Evolutionary conservation across 257 asterid species (phyloP).

Genomic region (Coffea canephora): DNA sequence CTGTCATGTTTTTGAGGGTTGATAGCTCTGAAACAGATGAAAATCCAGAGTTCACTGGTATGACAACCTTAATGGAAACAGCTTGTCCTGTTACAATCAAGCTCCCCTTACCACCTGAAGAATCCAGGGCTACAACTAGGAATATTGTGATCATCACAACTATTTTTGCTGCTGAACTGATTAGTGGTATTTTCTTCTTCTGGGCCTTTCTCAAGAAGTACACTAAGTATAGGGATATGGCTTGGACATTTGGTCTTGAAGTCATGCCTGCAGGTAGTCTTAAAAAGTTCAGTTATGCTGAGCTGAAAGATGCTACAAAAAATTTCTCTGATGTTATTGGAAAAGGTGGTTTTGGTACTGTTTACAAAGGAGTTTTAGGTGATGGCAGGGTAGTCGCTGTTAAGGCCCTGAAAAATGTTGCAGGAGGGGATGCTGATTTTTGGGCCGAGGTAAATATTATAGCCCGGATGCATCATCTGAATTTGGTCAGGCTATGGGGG

Average conservation of each 20-base stretch:
- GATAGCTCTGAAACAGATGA: slow-evolving; percentile 46
- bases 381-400: slow-evolving; percentile 81
- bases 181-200: slow-evolving; percentile 68
- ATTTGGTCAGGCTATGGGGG: slow-evolving; percentile 83
- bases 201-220: slow-evolving; percentile 79
- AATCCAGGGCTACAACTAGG: slow-evolving; percentile 53
- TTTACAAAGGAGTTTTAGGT: slow-evolving; percentile 63
- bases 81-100: slow-evolving; percentile 64
- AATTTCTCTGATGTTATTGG: slow-evolving; percentile 61
- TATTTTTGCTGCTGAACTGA: slow-evolving; percentile 69
- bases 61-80: slow-evolving; percentile 59
- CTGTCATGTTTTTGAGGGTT: slow-evolving; percentile 60
- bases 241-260: slow-evolving; percentile 80
- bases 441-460: slow-evolving; percentile 89
- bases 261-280: slow-evolving; percentile 79
- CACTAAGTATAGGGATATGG: slow-evolving; percentile 84
- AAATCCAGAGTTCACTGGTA: slow-evolving; percentile 46
- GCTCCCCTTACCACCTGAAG: slow-evolving; percentile 65
- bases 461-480: slow-evolving; percentile 91
- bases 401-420: slow-evolving; percentile 55
- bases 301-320: slow-evolving; percentile 61
- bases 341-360: slow-evolving; percentile 76
- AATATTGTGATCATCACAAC: slow-evolving; percentile 56
- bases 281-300: slow-evolving; percentile 59
- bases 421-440: slow-evolving; percentile 70